phyloP scores from a whole-genome alignment of 257 asterid genomes.

The Craterostigma plantagineum region DNA sequence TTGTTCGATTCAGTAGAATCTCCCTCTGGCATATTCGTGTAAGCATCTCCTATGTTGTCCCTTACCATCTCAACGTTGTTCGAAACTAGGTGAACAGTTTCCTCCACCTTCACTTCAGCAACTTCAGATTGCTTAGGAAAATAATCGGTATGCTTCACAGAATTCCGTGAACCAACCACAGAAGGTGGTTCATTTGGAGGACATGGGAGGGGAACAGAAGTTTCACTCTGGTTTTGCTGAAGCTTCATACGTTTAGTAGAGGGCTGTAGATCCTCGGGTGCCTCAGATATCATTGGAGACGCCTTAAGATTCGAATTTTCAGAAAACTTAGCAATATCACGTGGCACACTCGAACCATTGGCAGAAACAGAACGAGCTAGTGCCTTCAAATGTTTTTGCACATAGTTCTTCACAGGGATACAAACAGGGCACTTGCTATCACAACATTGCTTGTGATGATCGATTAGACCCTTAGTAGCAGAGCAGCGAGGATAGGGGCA shows the following conservation, averaged over 20 bases:
- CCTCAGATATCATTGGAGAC: slow-evolving; percentile 24
- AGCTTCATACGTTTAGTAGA: slow-evolving; percentile 62
- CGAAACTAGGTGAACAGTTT: slow-evolving; percentile 22
- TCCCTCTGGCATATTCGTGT: slow-evolving; percentile 26
- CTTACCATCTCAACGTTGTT: slow-evolving; percentile 20
- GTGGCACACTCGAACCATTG: too few relatives aligned
- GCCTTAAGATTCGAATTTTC: slow-evolving; percentile 23
- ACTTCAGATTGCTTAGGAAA: slow-evolving; percentile 30
- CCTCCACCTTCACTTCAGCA: slow-evolving; percentile 37
- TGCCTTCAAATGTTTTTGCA: slow-evolving; percentile 30
- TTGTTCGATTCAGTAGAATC: too few relatives aligned
- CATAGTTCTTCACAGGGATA: slow-evolving; percentile 48
- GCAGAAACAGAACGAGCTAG: slow-evolving; percentile 24
- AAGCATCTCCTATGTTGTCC: slow-evolving; percentile 26
- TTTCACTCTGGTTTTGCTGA: slow-evolving; percentile 35
- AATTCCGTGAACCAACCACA: slow-evolving; percentile 21
- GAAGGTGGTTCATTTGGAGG: slow-evolving; percentile 18
- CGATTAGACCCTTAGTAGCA: slow-evolving; percentile 29
- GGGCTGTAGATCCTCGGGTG: slow-evolving; percentile 47
- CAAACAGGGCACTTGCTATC: slow-evolving; percentile 74
- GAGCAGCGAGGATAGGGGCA: slow-evolving; percentile 59
- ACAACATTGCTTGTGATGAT: slow-evolving; percentile 45
- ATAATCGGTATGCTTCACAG: slow-evolving; percentile 19
- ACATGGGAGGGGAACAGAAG: slow-evolving; percentile 21
- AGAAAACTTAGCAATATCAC: too few relatives aligned